These are phyloP conservation scores for Nicotiana undulata DNA, from an alignment of 257 asterid genomes.

Conservation along the genomic window DNA sequence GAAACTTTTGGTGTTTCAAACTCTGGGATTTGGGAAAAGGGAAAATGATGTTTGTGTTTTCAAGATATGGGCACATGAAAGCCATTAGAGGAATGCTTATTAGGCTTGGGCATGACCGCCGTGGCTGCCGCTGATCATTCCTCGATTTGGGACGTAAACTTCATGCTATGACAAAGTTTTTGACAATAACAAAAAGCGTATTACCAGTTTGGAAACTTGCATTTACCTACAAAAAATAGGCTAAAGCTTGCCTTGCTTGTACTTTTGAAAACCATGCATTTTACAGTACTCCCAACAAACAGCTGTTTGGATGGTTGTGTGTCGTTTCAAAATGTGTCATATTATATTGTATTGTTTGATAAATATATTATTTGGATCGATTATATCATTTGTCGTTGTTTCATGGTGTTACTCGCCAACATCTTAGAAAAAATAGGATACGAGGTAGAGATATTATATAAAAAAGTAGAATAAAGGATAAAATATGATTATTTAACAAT, in stretches of 20 bases:
- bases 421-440: too few species aligned
- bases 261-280: background rate
- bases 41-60: conserved; percentile 8
- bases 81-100: background rate
- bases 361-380: too few species aligned
- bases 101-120: background rate
- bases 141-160: background rate
- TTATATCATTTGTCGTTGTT: too few species aligned
- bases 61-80: conserved; percentile 18
- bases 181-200: background rate
- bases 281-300: too few species aligned
- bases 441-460: too few species aligned
- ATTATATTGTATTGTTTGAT: too few species aligned
- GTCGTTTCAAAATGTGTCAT: too few species aligned
- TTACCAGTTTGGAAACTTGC: background rate
- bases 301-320: too few species aligned
- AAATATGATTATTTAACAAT: too few species aligned
- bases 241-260: background rate
- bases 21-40: conserved; percentile 17
- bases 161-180: conserved; percentile 9
- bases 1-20: conserved; percentile 3
- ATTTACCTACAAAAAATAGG: too few species aligned
- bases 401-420: too few species aligned
- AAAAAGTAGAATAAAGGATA: too few species aligned
- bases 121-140: conserved; percentile 5